Conservation (phyloP, 495 filamentous ascomycete species). For the Rostrohypoxylon terebratum region DNA sequence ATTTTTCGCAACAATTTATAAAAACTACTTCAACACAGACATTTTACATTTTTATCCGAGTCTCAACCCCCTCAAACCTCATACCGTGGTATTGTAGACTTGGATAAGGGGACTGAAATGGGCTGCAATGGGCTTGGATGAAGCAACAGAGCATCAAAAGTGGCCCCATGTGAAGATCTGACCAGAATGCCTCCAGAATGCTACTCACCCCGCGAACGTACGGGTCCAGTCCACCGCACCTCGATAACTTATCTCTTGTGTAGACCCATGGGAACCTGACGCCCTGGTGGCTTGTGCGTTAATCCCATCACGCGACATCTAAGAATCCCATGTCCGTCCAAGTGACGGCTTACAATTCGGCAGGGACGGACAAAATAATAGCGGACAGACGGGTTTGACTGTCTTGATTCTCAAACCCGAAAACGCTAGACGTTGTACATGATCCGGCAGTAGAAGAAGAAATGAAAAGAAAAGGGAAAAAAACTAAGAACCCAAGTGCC, state of each 20-base stretch:
- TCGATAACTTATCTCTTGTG: conserved; percentile 23
- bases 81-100: background rate
- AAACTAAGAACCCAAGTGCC: conserved; percentile 15
- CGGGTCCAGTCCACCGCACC: conserved; percentile 30
- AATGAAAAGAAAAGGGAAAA: background rate
- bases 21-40: background rate
- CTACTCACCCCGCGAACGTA: conserved; percentile 31
- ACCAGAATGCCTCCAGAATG: conserved; percentile 27
- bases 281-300: background rate
- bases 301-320: conserved; percentile 39
- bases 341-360: conserved; percentile 5
- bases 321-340: conserved; percentile 23
- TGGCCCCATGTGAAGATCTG: conserved; percentile 44
- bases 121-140: background rate
- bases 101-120: background rate
- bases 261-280: background rate
- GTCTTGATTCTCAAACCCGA: conserved; percentile 1
- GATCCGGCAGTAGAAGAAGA: background rate
- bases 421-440: conserved; percentile 12
- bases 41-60: background rate
- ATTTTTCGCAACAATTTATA: too few species aligned
- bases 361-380: conserved; percentile 4
- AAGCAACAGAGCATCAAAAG: conserved; percentile 17
- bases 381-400: background rate
- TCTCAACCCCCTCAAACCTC: background rate